Evolutionary conservation across 2,329 filamentous ascomycete genomes (phyloP), one percentile per base, ranked within the genome.

Genomic region (Hypoxylon sp.): DNA sequence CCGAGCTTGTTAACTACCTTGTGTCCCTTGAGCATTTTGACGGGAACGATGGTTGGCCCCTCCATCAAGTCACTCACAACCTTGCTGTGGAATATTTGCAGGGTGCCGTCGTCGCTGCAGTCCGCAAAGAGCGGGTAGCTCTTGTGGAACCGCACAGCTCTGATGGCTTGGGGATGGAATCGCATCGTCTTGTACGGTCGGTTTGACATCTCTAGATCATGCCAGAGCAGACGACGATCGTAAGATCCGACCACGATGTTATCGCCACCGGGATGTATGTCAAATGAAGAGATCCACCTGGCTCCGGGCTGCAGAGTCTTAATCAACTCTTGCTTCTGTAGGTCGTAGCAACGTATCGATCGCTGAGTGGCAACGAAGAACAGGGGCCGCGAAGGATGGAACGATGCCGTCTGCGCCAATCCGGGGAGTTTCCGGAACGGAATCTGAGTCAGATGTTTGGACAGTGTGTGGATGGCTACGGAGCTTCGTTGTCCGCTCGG

Each of bases 331-430:
- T 97, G 91, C 64, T 87, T 87, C 60, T 93, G 89, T 34, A 99
- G 81, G 71, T 99, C 94, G 75, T 99, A 99, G 67, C 90, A 89
- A 48, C 94, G 89, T 67, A 99, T 92, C 50, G 89, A 88, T 63
- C 93, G 89, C 72, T 96, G 91, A 7, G 95, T 97, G 2, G 94
- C 94, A 46, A 99, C 90, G 68, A 97, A 97, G 76, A 99, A 92
- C 38, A 96, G 84, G 0, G 94, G 92, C 61, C 91, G 88, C 29
- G 87, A 90, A 2, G 94, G 94, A 71, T 99, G 95, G 81, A 99
- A 99, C 62, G 92, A 90, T 3, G 91, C 92, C 1, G 89, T 88
- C 73, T 97, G 93, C 1, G 92, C 81, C 47, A 89, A 79, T 36
- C 88, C 90, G 36, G 91, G 86, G 20, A 83, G 72, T 45, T 79